These are phyloP conservation scores for Neonectria coccinea DNA, from an alignment of 2,329 filamentous ascomycete species.

Conservation along the genomic window DNA sequence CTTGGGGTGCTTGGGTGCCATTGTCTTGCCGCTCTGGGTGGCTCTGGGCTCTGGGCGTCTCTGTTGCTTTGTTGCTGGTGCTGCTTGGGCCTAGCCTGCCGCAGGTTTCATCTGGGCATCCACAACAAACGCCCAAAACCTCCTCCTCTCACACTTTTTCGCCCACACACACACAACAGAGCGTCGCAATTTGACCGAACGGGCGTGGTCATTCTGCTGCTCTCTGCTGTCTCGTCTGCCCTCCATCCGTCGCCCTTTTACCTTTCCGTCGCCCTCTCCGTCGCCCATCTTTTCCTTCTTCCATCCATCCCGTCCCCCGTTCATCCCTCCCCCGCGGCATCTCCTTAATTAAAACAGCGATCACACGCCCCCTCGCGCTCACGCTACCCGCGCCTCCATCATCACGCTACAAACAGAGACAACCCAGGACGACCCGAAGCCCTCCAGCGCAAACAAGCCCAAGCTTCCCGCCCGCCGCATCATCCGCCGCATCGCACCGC, in stretches of 20 bases:
- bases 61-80: constrained; percentile 33
- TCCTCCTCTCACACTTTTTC: constrained; percentile 27
- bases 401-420: constrained; percentile 35
- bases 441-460: background rate
- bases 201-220: background rate
- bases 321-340: constrained; percentile 24
- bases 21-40: background rate
- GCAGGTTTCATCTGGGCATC: constrained; percentile 29
- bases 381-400: constrained; percentile 45
- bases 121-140: constrained; percentile 34
- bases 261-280: constrained; percentile 2
- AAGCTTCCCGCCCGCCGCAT: constrained; percentile 30
- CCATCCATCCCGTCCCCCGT: background rate
- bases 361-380: constrained; percentile 43
- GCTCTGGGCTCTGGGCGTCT: constrained; percentile 4
- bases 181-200: constrained; percentile 31
- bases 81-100: constrained; percentile 21
- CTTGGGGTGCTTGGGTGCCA: constrained; percentile 23
- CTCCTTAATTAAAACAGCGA: constrained; percentile 40
- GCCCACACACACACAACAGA: constrained; percentile 24
- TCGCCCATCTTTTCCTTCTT: constrained; percentile 5
- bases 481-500: constrained; percentile 33
- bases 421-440: constrained; percentile 1
- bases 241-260: background rate
- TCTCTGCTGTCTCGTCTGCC: background rate